phyloP scores from a whole-genome alignment of 2,329 filamentous ascomycete species.

The Diplodia intermedia region DNA sequence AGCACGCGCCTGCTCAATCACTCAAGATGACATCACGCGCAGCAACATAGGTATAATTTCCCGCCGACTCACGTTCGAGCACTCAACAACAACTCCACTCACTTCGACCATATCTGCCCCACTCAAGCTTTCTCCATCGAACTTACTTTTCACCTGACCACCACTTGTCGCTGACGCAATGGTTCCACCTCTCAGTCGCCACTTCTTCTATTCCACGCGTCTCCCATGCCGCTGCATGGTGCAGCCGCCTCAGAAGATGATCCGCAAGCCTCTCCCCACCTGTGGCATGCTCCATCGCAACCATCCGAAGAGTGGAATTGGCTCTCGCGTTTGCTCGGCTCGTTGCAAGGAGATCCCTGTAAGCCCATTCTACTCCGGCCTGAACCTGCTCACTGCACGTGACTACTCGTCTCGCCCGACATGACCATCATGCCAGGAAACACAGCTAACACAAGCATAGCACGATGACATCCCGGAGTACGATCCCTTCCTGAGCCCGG shows the following conservation, averaged over 20 bases:
- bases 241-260: not conserved
- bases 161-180: not conserved
- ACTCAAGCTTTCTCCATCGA: too few relatives aligned
- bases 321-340: not conserved
- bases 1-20: too few relatives aligned
- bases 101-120: too few relatives aligned
- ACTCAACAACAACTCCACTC: too few relatives aligned
- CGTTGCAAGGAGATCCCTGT: not conserved
- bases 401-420: not conserved
- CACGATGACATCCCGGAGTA: not conserved
- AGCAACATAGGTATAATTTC: too few relatives aligned
- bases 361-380: not conserved
- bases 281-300: not conserved
- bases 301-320: not conserved
- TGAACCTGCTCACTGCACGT: not conserved
- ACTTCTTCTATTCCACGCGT: not conserved
- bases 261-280: not conserved
- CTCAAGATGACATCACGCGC: too few relatives aligned
- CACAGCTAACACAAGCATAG: not conserved
- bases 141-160: not conserved
- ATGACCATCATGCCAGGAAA: too few relatives aligned
- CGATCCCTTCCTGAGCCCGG: not conserved
- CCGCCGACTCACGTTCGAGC: too few relatives aligned
- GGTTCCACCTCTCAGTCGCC: not conserved
- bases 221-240: not conserved